phyloP scores from a whole-genome alignment of 1,284 basidiomycete species.

The Marasmius fiardii region DNA sequence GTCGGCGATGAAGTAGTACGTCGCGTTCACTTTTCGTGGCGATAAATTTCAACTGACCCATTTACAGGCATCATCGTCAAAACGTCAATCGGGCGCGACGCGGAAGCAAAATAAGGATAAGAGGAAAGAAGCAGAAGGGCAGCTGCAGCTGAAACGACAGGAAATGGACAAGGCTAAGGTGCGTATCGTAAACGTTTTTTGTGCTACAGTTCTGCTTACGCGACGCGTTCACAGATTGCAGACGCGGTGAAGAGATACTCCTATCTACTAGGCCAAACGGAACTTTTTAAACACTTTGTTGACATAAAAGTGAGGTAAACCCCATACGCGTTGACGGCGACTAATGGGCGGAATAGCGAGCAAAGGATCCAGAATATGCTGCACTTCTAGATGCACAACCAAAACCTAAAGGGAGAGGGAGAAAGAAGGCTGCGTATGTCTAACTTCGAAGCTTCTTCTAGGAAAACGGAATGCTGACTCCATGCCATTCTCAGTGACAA shows the following conservation, averaged over 20 bases:
- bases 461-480: constrained; percentile 9
- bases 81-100: constrained; percentile 17
- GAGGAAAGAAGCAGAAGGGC: constrained; percentile 64
- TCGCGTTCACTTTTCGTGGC: neutral
- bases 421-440: constrained; percentile 74
- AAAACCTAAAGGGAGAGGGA: constrained; percentile 76
- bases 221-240: constrained; percentile 53
- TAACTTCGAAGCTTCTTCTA: neutral
- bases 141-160: constrained; percentile 64
- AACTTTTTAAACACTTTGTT: constrained; percentile 94
- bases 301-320: constrained; percentile 76
- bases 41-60: neutral
- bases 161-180: constrained; percentile 86
- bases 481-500: constrained; percentile 47
- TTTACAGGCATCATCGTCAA: constrained; percentile 2
- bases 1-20: constrained; percentile 43
- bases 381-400: constrained; percentile 83
- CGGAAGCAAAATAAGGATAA: constrained; percentile 51
- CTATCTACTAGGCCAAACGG: constrained; percentile 92
- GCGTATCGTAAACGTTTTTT: constrained; percentile 9
- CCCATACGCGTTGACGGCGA: constrained; percentile 2
- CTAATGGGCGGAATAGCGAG: constrained; percentile 47
- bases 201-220: constrained; percentile 12
- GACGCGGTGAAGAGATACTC: constrained; percentile 95
- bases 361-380: constrained; percentile 93